Conservation (phyloP, 495 filamentous ascomycete species). For the Neurospora sp. region DNA sequence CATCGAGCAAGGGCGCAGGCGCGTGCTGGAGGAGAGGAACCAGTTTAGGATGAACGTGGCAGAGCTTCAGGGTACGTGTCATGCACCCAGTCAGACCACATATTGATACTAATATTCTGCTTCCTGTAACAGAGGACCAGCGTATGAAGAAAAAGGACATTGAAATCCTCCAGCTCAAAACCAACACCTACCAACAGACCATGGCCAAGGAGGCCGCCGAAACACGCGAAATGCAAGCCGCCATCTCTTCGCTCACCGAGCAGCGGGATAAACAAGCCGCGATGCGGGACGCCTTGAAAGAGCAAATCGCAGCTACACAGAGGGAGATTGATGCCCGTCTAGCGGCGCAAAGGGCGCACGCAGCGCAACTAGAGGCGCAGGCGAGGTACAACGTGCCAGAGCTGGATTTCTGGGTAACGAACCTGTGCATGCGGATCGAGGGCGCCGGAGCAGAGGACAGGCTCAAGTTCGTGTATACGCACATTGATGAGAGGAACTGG, state of each 20-base stretch:
- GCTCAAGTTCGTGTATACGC: conserved; percentile 85
- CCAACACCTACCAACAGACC: conserved; percentile 65
- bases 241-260: conserved; percentile 62
- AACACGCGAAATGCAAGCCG: conserved; percentile 73
- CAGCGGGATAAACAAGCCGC: conserved; percentile 68
- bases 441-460: conserved; percentile 76
- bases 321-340: conserved; percentile 48
- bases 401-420: conserved; percentile 89
- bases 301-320: conserved; percentile 72
- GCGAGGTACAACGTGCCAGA: conserved; percentile 80
- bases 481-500: conserved; percentile 80
- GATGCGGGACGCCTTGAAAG: conserved; percentile 60
- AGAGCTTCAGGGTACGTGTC: conserved; percentile 67
- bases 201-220: conserved; percentile 79
- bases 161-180: conserved; percentile 70
- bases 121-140: conserved; percentile 58
- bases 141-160: conserved; percentile 82
- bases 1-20: conserved; percentile 81
- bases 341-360: conserved; percentile 40
- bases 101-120: background rate
- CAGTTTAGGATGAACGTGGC: conserved; percentile 84
- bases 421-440: conserved; percentile 80
- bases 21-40: conserved; percentile 84
- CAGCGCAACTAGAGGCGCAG: conserved; percentile 63
- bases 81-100: background rate